A percentile compares a stretch with the other conserved stretches of the same genome.
phyloP scores from a whole-genome alignment of 2,329 filamentous ascomycete species.

The Fusarium gaditjirri region DNA sequence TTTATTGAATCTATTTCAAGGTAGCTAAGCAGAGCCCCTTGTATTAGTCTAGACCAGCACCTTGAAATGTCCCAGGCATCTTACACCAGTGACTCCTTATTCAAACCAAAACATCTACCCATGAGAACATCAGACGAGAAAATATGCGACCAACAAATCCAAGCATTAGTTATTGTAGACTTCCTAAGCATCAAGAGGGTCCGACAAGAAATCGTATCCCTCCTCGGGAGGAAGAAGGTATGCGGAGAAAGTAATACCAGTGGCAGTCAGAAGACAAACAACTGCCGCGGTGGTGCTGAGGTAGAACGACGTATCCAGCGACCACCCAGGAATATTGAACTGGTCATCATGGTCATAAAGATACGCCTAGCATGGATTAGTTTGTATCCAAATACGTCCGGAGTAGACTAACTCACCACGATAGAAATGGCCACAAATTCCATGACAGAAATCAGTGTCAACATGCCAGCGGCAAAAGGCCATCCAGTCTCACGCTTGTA shows the following conservation, averaged over 20 bases:
- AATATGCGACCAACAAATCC: background rate
- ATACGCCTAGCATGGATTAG: slow-evolving; percentile 69
- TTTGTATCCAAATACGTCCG: background rate
- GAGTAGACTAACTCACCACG: slow-evolving; percentile 70
- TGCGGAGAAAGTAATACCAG: slow-evolving; percentile 73
- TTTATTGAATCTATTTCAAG: slow-evolving; percentile 3
- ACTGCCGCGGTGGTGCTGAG: slow-evolving; percentile 70
- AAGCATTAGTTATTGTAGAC: background rate
- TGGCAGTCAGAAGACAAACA: slow-evolving; percentile 63
- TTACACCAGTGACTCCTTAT: background rate
- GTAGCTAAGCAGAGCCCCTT: slow-evolving; percentile 13
- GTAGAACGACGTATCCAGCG: slow-evolving; percentile 81
- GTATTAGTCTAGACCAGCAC: slow-evolving; percentile 16
- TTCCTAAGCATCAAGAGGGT: slow-evolving; percentile 62
- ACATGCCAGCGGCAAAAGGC: slow-evolving; percentile 75
- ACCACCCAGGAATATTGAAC: slow-evolving; percentile 84
- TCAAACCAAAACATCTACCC: slow-evolving; percentile 4
- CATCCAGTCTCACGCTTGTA: slow-evolving; percentile 84
- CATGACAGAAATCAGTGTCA: slow-evolving; percentile 72
- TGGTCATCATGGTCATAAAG: slow-evolving; percentile 84
- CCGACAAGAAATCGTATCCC: slow-evolving; percentile 79
- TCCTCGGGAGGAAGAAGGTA: slow-evolving; percentile 80
- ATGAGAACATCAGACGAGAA: background rate
- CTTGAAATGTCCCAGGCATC: background rate
- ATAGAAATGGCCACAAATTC: slow-evolving; percentile 83